Conservation (phyloP, 768 basidiomycete species). For the Paxillus rubicundulus region DNA sequence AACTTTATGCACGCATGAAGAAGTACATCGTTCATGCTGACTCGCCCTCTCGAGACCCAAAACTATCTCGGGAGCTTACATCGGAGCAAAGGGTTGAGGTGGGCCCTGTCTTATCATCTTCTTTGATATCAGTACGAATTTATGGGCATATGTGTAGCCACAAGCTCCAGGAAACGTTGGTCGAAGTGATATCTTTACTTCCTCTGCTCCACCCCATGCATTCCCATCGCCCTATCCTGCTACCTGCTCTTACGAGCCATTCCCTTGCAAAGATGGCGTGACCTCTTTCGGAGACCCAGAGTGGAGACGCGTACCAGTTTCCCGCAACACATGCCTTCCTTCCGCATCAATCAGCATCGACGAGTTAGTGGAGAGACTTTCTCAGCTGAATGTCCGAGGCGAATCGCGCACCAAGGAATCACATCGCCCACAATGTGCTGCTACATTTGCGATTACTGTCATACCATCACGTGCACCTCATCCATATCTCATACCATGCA, state of each 20-base stretch:
- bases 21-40: neutral
- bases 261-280: slow-evolving; percentile 12
- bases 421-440: slow-evolving; percentile 2
- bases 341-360: neutral
- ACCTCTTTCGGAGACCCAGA: neutral
- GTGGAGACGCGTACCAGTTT: slow-evolving; percentile 3
- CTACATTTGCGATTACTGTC: slow-evolving; percentile 17
- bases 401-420: neutral
- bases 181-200: neutral
- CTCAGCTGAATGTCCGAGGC: slow-evolving; percentile 15
- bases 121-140: neutral
- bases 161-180: fast-evolving
- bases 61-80: fast-evolving
- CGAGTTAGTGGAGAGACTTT: slow-evolving; percentile 12
- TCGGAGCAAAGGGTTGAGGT: neutral
- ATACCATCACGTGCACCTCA: slow-evolving; percentile 16
- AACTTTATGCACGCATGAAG: neutral
- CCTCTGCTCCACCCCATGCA: slow-evolving; percentile 10
- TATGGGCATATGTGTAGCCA: neutral
- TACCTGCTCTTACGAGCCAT: slow-evolving; percentile 15
- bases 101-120: neutral
- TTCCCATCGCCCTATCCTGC: slow-evolving; percentile 18
- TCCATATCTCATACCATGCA: slow-evolving; percentile 10
- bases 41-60: neutral
- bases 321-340: neutral